Percentiles rank a stretch among this genome's conserved stretches.
phyloP scores from a whole-genome alignment of 495 filamentous ascomycete genomes.

The Cladorrhinum samala region DNA sequence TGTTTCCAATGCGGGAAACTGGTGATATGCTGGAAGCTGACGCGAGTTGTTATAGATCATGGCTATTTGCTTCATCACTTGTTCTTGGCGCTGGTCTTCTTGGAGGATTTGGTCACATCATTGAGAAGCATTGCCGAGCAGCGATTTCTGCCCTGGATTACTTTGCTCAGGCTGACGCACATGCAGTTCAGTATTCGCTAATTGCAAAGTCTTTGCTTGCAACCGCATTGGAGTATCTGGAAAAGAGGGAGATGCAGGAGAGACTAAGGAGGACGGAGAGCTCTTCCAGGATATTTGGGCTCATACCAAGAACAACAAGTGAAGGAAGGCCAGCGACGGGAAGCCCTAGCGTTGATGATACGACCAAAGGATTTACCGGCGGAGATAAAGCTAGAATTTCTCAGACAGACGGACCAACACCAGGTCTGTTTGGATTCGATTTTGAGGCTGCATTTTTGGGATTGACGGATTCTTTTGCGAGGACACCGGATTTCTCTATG shows the following conservation, averaged over 20 bases:
- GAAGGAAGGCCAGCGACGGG: no score
- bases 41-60: slow-evolving; percentile 27
- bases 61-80: slow-evolving; percentile 43
- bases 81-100: slow-evolving; percentile 40
- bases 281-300: slow-evolving; percentile 39
- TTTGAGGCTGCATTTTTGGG: slow-evolving; percentile 25
- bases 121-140: slow-evolving; percentile 37
- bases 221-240: slow-evolving; percentile 34
- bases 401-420: slow-evolving; percentile 4
- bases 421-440: slow-evolving; percentile 21
- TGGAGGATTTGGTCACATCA: slow-evolving; percentile 38
- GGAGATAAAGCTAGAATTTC: slow-evolving; percentile 1
- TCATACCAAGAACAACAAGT: slow-evolving; percentile 22
- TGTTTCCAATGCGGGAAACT: no score
- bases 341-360: no score
- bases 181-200: slow-evolving; percentile 40
- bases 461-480: slow-evolving; percentile 13
- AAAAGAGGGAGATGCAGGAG: slow-evolving; percentile 34
- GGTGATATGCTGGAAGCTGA: background rate
- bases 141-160: slow-evolving; percentile 38
- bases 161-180: slow-evolving; percentile 35
- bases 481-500: slow-evolving; percentile 21
- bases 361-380: no score
- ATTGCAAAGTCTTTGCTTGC: slow-evolving; percentile 39
- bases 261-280: slow-evolving; percentile 33